Base-by-base conservation (phyloP, 202 grass and related monocot genomes). In the Miscanthus sacchariflorus region DNA sequence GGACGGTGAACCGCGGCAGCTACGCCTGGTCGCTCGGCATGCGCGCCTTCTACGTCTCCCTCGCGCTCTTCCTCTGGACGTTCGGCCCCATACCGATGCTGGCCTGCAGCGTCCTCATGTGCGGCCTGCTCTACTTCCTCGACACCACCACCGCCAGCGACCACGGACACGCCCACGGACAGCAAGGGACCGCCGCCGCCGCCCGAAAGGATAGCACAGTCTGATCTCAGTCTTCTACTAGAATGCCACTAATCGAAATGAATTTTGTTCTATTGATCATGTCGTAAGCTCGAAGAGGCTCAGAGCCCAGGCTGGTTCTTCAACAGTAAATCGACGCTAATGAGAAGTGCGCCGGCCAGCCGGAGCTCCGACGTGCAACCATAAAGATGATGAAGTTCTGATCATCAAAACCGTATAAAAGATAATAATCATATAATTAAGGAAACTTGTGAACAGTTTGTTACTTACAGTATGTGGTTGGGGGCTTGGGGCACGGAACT, bases 51-150 rank as follows among this genome's bases (percentile, higher is more conserved):
- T 95, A 98, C 77, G 86, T 88, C 4, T 92, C 95, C 2, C 88
- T 95, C 40, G 85, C 88, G 52, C 88, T 95, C 36, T 98, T 98
- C 90, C 79, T 95, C 58, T 98, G 91, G 95, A 92, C 94, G 1
- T 95, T 98, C 28, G 93, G 93, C 0, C 91, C 95, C 49, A 92
- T 98, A 24, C 93, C 93, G 7, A 93, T 98, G 95, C 64, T 98
- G 23, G 81, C 1, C 39, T 68, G 89, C 88, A 89, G 74, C 88
- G 73, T 93, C 1, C 72, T 88, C 79, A 89, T 93, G 83, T 92
- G 91, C 78, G 79, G 23, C 7, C 11, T 87, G 64, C 82, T 98
- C 63, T 95, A 91, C 86, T 93, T 93, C 85, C 90, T 98, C 71
- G 95, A 98, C 81, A 93, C 91, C 28, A 90, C 93, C 21, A 68